These are phyloP conservation scores for Byssochlamys sp. DNA, from an alignment of 2,329 filamentous ascomycete species.

Conservation along the genomic window DNA sequence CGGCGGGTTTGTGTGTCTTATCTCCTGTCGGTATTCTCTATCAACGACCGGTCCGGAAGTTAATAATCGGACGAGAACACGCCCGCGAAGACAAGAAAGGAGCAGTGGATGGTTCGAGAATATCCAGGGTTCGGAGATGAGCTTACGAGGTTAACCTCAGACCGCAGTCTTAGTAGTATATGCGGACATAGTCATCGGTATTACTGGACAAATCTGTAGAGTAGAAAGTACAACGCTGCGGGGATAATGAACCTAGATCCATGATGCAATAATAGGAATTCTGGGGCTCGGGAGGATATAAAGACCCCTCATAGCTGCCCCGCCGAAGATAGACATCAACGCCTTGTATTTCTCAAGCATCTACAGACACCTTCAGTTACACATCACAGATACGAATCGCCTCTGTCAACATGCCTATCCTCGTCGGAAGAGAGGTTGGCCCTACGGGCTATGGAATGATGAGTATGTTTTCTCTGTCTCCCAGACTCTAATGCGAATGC, in stretches of 20 bases:
- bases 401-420: slow-evolving; percentile 6
- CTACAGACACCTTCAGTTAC: neutral
- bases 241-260: neutral
- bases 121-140: neutral
- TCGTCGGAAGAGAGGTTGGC: slow-evolving; percentile 9
- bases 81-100: neutral
- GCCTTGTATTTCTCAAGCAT: neutral
- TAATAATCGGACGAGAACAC: neutral
- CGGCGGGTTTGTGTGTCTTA: no score
- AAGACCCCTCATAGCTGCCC: neutral
- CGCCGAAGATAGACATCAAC: neutral
- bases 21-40: neutral
- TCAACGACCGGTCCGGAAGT: neutral
- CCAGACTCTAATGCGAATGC: neutral
- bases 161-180: neutral
- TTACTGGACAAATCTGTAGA: neutral
- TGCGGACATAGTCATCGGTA: neutral
- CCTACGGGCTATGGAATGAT: slow-evolving; percentile 11
- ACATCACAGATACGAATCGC: neutral
- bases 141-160: neutral
- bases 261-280: neutral
- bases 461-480: slow-evolving; percentile 5
- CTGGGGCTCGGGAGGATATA: neutral
- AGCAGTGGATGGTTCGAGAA: neutral
- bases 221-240: neutral